phyloP scores from a whole-genome alignment of 1,284 basidiomycete species.

The Boletus smithii region DNA sequence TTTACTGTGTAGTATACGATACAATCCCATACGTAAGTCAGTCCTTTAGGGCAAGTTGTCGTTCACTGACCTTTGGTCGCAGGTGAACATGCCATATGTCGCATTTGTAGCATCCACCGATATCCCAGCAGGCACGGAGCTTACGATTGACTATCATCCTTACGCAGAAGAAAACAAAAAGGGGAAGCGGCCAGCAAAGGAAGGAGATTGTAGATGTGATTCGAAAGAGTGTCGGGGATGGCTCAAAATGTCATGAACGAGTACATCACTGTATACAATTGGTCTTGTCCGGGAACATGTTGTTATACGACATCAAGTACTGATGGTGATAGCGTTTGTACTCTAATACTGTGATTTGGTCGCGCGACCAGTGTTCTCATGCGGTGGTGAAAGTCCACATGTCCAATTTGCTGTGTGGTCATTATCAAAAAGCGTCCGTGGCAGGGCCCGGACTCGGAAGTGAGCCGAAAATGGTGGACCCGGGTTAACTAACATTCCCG shows the following conservation, averaged over 20 bases:
- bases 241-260: constrained; percentile 14
- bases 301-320: too few relatives aligned
- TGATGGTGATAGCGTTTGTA: too few relatives aligned
- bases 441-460: too few relatives aligned
- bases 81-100: constrained; percentile 60
- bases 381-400: too few relatives aligned
- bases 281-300: too few relatives aligned
- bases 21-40: constrained; percentile 50
- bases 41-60: not conserved
- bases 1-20: constrained; percentile 59
- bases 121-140: constrained; percentile 51
- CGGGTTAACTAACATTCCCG: not conserved
- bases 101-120: constrained; percentile 50
- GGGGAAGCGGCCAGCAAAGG: constrained; percentile 21
- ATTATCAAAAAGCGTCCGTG: not conserved
- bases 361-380: not conserved
- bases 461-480: not conserved
- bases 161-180: constrained; percentile 29
- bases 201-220: constrained; percentile 20
- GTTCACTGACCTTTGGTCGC: not conserved
- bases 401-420: too few relatives aligned
- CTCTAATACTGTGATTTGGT: too few relatives aligned
- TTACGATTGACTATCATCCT: constrained; percentile 65
- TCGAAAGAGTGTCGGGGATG: constrained; percentile 29
- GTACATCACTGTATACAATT: too few relatives aligned